Percentiles rank a stretch among this genome's conserved stretches.
These are phyloP conservation scores for Laetiporus sulphureus DNA, from an alignment of 1,284 basidiomycete species.

Conservation along the genomic window DNA sequence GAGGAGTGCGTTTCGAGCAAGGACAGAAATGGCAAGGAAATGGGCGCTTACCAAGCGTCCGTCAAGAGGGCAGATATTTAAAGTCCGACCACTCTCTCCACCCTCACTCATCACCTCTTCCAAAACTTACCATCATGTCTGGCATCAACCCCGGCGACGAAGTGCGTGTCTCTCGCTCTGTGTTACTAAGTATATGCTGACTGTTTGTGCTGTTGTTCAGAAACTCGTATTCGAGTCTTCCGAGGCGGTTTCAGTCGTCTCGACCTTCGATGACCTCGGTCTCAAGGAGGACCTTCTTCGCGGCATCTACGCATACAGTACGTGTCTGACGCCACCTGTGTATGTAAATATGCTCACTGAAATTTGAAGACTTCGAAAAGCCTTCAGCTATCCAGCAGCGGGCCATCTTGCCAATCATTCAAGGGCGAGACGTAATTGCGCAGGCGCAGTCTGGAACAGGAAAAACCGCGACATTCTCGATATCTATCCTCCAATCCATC, in stretches of 20 bases:
- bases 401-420: constrained; percentile 92
- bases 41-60: constrained; percentile 4
- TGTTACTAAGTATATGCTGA: too few species aligned
- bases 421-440: constrained; percentile 94
- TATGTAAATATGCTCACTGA: not conserved
- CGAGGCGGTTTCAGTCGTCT: constrained; percentile 84
- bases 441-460: constrained; percentile 99
- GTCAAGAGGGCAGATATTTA: constrained; percentile 27
- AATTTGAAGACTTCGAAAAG: constrained; percentile 86
- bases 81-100: constrained; percentile 46
- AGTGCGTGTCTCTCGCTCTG: too few species aligned
- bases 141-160: constrained; percentile 75
- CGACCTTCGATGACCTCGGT: constrained; percentile 88
- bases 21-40: not conserved
- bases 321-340: constrained; percentile 28
- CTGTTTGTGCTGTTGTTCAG: constrained; percentile 25
- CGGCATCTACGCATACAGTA: constrained; percentile 98
- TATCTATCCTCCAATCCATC: constrained; percentile 92
- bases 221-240: constrained; percentile 99
- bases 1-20: constrained; percentile 7
- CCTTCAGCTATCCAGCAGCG: constrained; percentile 99
- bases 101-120: constrained; percentile 25
- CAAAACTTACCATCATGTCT: constrained; percentile 50
- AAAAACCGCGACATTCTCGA: constrained; percentile 99
- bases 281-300: constrained; percentile 94